Evolutionary conservation across 495 filamentous ascomycete species (phyloP).

Genomic region (Schizothecium vesticola): DNA sequence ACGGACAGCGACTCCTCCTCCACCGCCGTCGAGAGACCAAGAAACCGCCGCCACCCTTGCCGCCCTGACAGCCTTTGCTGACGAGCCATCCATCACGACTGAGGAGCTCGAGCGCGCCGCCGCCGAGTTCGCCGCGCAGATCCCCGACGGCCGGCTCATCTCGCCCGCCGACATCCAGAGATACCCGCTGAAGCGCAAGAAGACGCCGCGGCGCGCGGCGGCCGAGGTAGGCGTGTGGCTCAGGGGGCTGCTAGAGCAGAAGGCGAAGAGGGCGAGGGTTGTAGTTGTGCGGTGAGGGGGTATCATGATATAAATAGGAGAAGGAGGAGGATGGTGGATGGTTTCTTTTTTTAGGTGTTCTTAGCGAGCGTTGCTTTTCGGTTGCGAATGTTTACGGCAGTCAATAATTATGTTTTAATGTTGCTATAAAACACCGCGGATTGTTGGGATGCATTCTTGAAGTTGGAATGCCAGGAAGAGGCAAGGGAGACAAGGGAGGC

Average conservation of each 20-base stretch:
- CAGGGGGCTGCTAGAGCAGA: conserved; percentile 40
- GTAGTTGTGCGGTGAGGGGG: conserved; percentile 30
- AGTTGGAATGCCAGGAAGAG: too few species aligned
- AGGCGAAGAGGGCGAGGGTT: conserved; percentile 36
- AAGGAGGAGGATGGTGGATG: too few species aligned
- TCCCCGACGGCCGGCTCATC: conserved; percentile 45
- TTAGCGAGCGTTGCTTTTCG: too few species aligned
- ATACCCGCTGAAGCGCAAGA: conserved; percentile 60
- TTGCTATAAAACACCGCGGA: too few species aligned
- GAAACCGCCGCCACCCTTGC: conserved; percentile 10
- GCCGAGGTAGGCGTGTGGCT: conserved; percentile 53
- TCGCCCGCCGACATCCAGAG: conserved; percentile 69
- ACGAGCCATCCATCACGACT: background rate
- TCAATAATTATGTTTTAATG: too few species aligned
- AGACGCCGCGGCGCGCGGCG: conserved; percentile 54
- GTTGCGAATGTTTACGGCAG: too few species aligned
- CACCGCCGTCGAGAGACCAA: background rate
- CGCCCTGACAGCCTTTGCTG: conserved; percentile 12
- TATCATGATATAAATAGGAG: background rate
- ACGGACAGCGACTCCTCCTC: background rate
- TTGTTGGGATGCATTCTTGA: too few species aligned
- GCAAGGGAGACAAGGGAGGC: too few species aligned
- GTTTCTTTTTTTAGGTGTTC: too few species aligned
- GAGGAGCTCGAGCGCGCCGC: conserved; percentile 39
- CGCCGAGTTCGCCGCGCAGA: conserved; percentile 37